Base-by-base conservation (phyloP, 2,329 filamentous ascomycete species). In the Hypoxylon sp. region DNA sequence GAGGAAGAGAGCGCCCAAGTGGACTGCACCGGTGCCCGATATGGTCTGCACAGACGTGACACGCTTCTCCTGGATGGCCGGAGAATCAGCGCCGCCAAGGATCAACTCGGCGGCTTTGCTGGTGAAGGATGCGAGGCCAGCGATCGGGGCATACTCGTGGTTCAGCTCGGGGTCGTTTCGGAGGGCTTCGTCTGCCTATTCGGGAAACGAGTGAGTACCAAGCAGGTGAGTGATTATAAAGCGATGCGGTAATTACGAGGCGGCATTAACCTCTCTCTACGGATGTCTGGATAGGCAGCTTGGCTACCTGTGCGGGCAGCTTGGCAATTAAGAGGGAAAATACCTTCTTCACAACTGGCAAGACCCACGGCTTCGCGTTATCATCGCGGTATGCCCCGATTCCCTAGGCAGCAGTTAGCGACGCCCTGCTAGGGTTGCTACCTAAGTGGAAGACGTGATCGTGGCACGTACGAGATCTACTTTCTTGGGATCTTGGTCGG, bases 81-180 rank as follows among this genome's bases (percentile, higher is more conserved):
- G 87, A 48, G 91, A 96, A 68, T 90, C 85, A 64, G 78, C 76
- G 66, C 68, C 68, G 48, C 95, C 93, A 26, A 98, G 83, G 58
- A 97, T 90, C 69, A 98, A 83, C 79, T 95, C 93, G 74, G 94
- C 91, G 20, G 95, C 93, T 73, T 95, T 96, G 68, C 86, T 83
- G 58, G 92, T 97, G 79, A 97, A 96, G 63, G 88, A 83, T 53
- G 88, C 79, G 58, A 98, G 84, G 72, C 95, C 95, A 62, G 92
- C 90, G 74, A 99, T 99, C 58, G 95, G 94, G 58, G 96, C 91
- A 78, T 99, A 99, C 83, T 99, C 95, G 82, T 99, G 94, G 81
- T 99, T 96, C 69, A 96, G 83, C 58, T 91, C 85, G 72, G 94
- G 92, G 77, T 97, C 92, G 73, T 89, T 89, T 76, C 88, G 90